phyloP scores from a whole-genome alignment of 106 monocot species.

The Xerophyta viscosa region DNA sequence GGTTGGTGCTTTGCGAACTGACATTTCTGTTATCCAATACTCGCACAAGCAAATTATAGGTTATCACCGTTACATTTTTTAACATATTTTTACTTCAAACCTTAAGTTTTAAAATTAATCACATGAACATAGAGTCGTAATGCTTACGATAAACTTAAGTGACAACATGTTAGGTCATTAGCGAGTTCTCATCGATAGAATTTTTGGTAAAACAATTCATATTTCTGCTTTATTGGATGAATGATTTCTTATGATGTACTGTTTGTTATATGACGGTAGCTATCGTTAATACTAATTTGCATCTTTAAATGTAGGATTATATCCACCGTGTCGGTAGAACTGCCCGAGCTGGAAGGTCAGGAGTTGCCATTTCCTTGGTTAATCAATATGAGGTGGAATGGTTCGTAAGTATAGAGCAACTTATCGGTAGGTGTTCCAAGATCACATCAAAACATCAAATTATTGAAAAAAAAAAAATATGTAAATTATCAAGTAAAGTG shows the following conservation, averaged over 20 bases:
- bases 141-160: too few species aligned
- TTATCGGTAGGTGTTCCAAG: slow-evolving; percentile 38
- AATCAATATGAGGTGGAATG: slow-evolving; percentile 87
- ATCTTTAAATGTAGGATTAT: slow-evolving; percentile 48
- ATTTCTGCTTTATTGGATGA: too few species aligned
- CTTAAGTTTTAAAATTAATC: too few species aligned
- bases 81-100: too few species aligned
- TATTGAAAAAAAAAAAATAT: background rate
- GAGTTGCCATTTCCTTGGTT: slow-evolving; percentile 69
- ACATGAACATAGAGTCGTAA: too few species aligned
- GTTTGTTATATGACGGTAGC: too few species aligned
- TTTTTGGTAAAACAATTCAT: background rate
- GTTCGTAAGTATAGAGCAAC: slow-evolving; percentile 69
- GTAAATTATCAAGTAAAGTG: too few species aligned
- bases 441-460: background rate
- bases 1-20: slow-evolving; percentile 51
- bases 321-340: slow-evolving; percentile 88
- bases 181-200: background rate
- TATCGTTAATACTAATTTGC: too few species aligned
- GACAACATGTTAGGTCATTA: too few species aligned
- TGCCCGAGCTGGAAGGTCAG: slow-evolving; percentile 75
- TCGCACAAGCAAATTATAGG: background rate
- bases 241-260: too few species aligned
- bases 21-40: too few species aligned
- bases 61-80: background rate